These are phyloP conservation scores for Durio zibethinus DNA, from an alignment of 345 rosid species.

Conservation along the genomic window DNA sequence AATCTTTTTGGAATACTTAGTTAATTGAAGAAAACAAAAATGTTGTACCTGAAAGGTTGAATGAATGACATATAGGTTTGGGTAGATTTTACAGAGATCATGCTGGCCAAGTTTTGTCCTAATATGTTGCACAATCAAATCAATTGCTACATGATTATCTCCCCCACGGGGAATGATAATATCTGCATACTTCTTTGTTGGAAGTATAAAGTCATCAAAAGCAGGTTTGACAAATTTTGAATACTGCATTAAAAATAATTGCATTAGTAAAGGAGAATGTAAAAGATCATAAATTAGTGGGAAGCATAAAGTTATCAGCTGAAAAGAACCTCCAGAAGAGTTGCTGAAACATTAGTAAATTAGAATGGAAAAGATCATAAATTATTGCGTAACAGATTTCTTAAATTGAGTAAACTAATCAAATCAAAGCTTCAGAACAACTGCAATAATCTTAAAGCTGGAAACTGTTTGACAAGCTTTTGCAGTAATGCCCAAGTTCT, in stretches of 20 bases:
- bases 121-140: conserved; percentile 97
- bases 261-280: too few species aligned
- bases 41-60: conserved; percentile 91
- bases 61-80: conserved; percentile 85
- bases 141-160: conserved; percentile 96
- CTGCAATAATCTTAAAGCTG: neutral
- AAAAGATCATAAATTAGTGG: too few species aligned
- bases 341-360: neutral
- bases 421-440: neutral
- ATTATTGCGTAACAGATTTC: neutral
- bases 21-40: neutral
- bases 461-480: neutral
- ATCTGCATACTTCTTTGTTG: conserved; percentile 98
- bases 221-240: conserved; percentile 99
- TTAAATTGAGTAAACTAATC: neutral
- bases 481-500: neutral
- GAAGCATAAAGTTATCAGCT: conserved; percentile 7
- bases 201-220: conserved; percentile 97
- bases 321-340: neutral
- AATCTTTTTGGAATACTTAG: neutral
- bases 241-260: conserved; percentile 65
- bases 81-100: conserved; percentile 97
- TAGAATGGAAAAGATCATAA: neutral
- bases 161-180: conserved; percentile 99
- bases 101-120: conserved; percentile 97